Base-by-base conservation (phyloP, 331 rosid genomes). In the Ulmus americana region DNA sequence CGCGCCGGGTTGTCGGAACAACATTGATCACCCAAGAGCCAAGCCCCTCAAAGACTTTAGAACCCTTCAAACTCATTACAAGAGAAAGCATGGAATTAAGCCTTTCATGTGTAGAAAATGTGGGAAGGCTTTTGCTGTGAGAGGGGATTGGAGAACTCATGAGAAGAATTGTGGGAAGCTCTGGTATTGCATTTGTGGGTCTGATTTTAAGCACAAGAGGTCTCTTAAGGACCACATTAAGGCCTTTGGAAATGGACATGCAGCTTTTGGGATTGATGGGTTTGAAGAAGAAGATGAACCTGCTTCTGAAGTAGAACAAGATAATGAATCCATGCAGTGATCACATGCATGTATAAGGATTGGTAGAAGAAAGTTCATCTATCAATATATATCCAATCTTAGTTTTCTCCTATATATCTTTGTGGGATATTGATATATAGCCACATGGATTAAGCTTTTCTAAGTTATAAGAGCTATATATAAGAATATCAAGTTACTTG, bases 111-210 rank as follows among this genome's bases (percentile, higher is more conserved):
- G 97, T 52, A 69, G 95, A 39, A 90, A 90, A 73, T 90, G 97
- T 5, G 87, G 95, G 14, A 90, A 90, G 79, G 95, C 97, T 0
- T 90, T 90, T 51, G 97, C 97, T 0, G 97, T 90, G 51, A 84
- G 87, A 5, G 97, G 97, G 0, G 97, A 90, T 45, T 90, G 97
- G 97, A 78, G 97, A 51, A 90, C 97, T 0, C 97, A 90, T 66
- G 97, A 90, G 65, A 90, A 90, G 83, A 90, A 90, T 45, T 90
- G 97, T 69, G 97, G 97, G 28, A 90, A 87, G 79, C 86, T 90
- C 39, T 90, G 97, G 97, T 90, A 80, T 51, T 90, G 97, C 70
- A 83, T 87, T 16, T 90, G 97, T 64, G 97, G 97, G 43, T 86
- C 97, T 44, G 95, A 90, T 70, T 90, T 90, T 74, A 90, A 90